Evolutionary conservation across 1,284 basidiomycete genomes (phyloP), one percentile per base, ranked within the genome.

Genomic region (Testicularia cyperi): DNA sequence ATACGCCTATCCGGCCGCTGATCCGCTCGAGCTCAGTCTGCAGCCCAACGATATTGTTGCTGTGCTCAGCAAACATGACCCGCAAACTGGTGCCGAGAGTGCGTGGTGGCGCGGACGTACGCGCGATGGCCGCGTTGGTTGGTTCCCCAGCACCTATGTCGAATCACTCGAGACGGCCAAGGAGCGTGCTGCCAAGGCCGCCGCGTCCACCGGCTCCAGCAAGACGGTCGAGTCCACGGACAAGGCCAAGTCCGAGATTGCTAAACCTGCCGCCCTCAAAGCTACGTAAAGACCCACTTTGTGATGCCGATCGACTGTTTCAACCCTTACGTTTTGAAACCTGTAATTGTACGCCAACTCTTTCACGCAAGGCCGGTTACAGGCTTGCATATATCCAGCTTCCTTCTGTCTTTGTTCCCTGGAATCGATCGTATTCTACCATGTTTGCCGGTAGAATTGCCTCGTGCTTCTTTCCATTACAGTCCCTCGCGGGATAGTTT

Each of bases 31-130:
- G 79, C 83, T 98, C 13, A 80, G 80, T 16, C 80, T 98, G 52
- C 85, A 87, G 74, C 85, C 88, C 75, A 89, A 94, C 72, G 92
- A 96, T 77, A 91, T 98, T 51, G 88, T 98, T 3, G 95, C 95
- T 2, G 86, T 99, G 37, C 84, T 94, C 78, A 88, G 10, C 78
- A 83, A 20, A 83, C 83, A 85, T 19, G 70, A 76, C 35, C 72
- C 72, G 6, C 55, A 68, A 32, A 75, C 73, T 27, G 86, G 86
- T 37, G 83, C 87, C 19, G 85, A 86, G 48, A 83, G 82, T 13
- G 90, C 92, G 36, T 99, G 95, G 94, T 98, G 92, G 92, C 87
- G 87, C 75, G 94, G 94, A 0, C 81, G 94, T 38, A 94, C 90
- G 53, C 82, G 94, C 47, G 92, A 98, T 67, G 95, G 94, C 0